phyloP scores from a whole-genome alignment of 371 early-diverging fungal species.

The Mortierella sp. region DNA sequence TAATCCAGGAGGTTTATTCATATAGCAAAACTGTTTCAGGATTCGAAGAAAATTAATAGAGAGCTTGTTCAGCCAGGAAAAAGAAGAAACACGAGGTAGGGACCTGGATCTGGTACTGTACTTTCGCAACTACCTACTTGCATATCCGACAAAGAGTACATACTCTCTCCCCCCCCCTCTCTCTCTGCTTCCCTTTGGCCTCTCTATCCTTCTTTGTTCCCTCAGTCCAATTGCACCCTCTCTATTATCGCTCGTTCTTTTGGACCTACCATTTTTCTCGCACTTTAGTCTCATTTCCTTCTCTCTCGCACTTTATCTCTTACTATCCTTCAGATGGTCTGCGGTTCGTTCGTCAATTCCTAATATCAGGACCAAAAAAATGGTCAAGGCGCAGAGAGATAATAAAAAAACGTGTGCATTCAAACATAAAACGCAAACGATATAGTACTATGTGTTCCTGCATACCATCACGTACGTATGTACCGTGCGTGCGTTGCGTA shows the following conservation, averaged over 20 bases:
- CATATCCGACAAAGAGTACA: constrained; percentile 8
- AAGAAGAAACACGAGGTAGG: not conserved
- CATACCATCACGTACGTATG: not conserved
- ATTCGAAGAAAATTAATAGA: constrained; percentile 6
- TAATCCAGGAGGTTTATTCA: constrained; percentile 1
- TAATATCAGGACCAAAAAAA: not conserved
- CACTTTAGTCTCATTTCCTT: not conserved
- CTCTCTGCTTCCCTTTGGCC: not conserved
- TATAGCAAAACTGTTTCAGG: not conserved
- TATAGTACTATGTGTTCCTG: too few species aligned
- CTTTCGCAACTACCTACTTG: not conserved
- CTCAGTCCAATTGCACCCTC: not conserved
- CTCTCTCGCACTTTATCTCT: not conserved
- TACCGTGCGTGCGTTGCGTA: not conserved
- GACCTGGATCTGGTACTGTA: not conserved
- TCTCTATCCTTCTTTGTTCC: not conserved
- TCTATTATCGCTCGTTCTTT: not conserved
- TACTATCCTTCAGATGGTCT: not conserved
- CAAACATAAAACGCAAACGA: too few species aligned
- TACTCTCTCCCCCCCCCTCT: not conserved
- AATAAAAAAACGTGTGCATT: not conserved
- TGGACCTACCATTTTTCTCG: not conserved
- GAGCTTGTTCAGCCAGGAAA: not conserved
- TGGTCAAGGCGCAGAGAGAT: constrained; percentile 7
- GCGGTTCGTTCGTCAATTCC: not conserved